Conservation (phyloP, 768 basidiomycete genomes). For the Pholiota conissans region DNA sequence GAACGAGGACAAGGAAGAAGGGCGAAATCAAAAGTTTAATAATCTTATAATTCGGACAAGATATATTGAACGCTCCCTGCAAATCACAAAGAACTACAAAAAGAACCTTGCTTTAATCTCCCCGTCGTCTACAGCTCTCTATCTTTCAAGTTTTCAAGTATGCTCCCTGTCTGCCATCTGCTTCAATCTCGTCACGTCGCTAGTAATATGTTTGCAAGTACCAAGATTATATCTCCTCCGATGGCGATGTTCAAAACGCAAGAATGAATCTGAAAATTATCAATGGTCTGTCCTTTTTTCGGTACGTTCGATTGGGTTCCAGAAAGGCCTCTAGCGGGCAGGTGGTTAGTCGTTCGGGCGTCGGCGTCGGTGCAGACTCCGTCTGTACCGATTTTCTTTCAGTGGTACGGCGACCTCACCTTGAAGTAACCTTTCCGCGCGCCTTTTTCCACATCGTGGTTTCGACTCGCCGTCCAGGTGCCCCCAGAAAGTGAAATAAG, state of each 20-base stretch:
- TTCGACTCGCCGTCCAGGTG: neutral
- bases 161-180: constrained; percentile 14
- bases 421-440: neutral
- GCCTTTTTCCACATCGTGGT: neutral
- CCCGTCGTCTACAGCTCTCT: constrained; percentile 28
- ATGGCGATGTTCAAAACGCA: constrained; percentile 21
- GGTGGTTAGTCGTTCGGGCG: neutral
- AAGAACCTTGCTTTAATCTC: constrained; percentile 17
- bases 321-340: neutral
- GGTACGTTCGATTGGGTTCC: constrained; percentile 2
- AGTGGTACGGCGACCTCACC: neutral
- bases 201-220: constrained; percentile 34
- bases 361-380: neutral
- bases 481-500: neutral
- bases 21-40: constrained; percentile 23
- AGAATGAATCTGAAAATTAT: constrained; percentile 12
- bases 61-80: constrained; percentile 18
- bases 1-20: constrained; percentile 18
- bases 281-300: constrained; percentile 5
- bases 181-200: constrained; percentile 17
- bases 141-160: constrained; percentile 31
- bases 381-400: neutral
- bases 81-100: constrained; percentile 16
- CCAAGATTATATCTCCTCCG: constrained; percentile 26
- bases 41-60: constrained; percentile 29